Evolutionary conservation across 108 stramenopile genomes (phyloP).

Genomic region (Nitzschia putrida): DNA sequence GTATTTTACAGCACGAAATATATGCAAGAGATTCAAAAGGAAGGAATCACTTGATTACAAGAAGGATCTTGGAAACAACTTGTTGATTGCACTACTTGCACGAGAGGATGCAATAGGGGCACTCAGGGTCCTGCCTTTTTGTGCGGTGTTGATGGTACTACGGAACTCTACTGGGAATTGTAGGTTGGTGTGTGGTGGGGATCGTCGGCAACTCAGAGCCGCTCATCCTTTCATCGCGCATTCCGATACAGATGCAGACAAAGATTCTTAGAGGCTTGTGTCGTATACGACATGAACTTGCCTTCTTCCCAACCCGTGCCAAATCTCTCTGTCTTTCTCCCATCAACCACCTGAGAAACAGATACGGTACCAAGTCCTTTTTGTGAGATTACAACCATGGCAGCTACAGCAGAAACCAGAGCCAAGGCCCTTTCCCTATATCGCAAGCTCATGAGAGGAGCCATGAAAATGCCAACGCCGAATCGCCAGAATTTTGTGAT

Average conservation of each 20-base stretch:
- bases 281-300: neutral
- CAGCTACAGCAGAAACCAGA: constrained; percentile 43
- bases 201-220: constrained; percentile 1
- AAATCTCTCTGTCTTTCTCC: neutral
- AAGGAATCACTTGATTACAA: no score
- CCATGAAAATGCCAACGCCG: constrained; percentile 84
- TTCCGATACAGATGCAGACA: constrained; percentile 1
- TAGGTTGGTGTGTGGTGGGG: neutral
- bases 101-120: no score
- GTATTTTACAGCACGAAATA: no score
- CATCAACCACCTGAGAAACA: neutral
- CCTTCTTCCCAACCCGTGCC: neutral
- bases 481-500: constrained; percentile 82
- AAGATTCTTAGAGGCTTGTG: neutral
- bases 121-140: no score
- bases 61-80: no score
- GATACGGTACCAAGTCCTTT: neutral
- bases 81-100: no score
- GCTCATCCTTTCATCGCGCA: neutral
- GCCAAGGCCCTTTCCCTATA: constrained; percentile 74
- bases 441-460: constrained; percentile 74
- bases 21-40: no score
- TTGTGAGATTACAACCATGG: neutral
- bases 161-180: no score
- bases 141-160: no score